Conservation (phyloP, 768 basidiomycete species). For the Austroboletus festivus region DNA sequence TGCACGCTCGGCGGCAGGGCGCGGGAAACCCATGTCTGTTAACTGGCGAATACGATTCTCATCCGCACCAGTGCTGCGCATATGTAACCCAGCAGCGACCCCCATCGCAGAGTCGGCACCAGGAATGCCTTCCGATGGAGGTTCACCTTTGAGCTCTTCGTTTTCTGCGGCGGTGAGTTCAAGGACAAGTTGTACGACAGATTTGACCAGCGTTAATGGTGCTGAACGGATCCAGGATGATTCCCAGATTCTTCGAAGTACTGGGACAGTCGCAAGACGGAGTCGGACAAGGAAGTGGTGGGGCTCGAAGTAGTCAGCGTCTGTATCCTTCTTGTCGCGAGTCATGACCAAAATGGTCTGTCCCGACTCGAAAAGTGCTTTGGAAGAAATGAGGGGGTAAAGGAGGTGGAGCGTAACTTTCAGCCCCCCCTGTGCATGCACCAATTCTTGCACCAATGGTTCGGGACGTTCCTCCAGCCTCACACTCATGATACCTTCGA, state of each 20-base stretch:
- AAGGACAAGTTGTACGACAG: slow-evolving; percentile 72
- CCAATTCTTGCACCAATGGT: slow-evolving; percentile 56
- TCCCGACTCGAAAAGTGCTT: slow-evolving; percentile 78
- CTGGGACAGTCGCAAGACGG: slow-evolving; percentile 65
- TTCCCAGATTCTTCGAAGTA: slow-evolving; percentile 72
- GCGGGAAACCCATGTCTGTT: slow-evolving; percentile 95
- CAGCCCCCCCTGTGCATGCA: slow-evolving; percentile 75
- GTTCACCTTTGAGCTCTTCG: slow-evolving; percentile 60
- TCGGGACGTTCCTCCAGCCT: slow-evolving; percentile 57
- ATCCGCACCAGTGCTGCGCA: slow-evolving; percentile 52
- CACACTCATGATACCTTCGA: slow-evolving; percentile 50
- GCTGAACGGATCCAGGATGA: slow-evolving; percentile 77
- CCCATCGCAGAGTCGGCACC: slow-evolving; percentile 31
- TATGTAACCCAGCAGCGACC: slow-evolving; percentile 32
- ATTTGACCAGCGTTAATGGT: slow-evolving; percentile 71
- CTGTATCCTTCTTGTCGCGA: slow-evolving; percentile 75
- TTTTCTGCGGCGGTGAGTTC: slow-evolving; percentile 80
- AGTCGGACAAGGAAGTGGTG: slow-evolving; percentile 84
- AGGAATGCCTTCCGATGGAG: slow-evolving; percentile 34
- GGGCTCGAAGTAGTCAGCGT: slow-evolving; percentile 78
- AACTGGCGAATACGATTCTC: slow-evolving; percentile 79
- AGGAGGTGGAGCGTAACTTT: slow-evolving; percentile 80
- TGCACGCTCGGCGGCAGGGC: slow-evolving; percentile 83
- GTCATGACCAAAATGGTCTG: slow-evolving; percentile 74
- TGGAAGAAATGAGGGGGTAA: slow-evolving; percentile 71